phyloP scores from a whole-genome alignment of 192 early-diverging fungal genomes.

The Phlyctochytrium planicorne region DNA sequence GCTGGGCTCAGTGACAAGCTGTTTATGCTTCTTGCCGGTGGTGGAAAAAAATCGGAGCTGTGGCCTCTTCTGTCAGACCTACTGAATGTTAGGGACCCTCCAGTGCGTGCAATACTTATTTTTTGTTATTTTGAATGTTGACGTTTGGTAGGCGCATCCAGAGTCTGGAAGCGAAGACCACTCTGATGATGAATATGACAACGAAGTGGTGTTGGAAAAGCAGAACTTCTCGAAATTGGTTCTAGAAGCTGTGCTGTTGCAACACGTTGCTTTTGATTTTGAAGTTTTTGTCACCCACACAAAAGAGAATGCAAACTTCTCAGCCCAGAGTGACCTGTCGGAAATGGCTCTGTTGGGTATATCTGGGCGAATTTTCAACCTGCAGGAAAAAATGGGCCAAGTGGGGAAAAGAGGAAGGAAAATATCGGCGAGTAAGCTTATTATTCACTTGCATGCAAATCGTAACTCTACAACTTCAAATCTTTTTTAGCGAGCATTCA shows the following conservation, averaged over 20 bases:
- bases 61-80: constrained; percentile 39
- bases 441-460: too few relatives aligned
- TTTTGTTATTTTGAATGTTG: constrained; percentile 15
- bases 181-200: constrained; percentile 27
- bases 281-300: constrained; percentile 38
- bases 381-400: constrained; percentile 32
- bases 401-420: too few relatives aligned
- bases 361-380: constrained; percentile 20
- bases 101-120: neutral
- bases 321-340: constrained; percentile 30
- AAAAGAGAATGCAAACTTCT: constrained; percentile 24
- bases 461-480: too few relatives aligned
- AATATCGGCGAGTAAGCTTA: too few relatives aligned
- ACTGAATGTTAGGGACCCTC: constrained; percentile 30
- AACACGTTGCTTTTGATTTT: constrained; percentile 42
- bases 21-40: constrained; percentile 45
- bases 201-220: constrained; percentile 34
- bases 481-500: too few relatives aligned
- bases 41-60: constrained; percentile 36
- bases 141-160: constrained; percentile 25
- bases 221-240: constrained; percentile 30
- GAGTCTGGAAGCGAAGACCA: constrained; percentile 29
- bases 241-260: constrained; percentile 26
- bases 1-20: constrained; percentile 42
- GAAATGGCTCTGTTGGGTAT: constrained; percentile 31